Evolutionary conservation across 805 yeast species (phyloP).

Genomic region (Metschnikowia cubensis): DNA sequence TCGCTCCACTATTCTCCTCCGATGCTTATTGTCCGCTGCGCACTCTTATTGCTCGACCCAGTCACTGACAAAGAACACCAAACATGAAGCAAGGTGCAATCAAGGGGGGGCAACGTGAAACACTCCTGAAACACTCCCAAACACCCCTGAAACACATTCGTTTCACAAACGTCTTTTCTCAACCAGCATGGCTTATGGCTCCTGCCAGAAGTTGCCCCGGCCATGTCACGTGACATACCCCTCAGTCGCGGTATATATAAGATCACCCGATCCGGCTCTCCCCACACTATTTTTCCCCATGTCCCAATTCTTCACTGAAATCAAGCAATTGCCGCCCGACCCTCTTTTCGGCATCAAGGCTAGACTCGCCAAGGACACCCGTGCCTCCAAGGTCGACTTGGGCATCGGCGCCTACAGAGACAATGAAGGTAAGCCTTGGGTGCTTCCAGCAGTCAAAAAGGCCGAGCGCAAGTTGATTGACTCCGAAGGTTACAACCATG

Average conservation of each 20-base stretch:
- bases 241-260: slow-evolving; percentile 4
- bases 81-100: too few relatives aligned
- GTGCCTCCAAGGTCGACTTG: slow-evolving; percentile 71
- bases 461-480: slow-evolving; percentile 66
- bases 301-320: slow-evolving; percentile 43
- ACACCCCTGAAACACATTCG: too few relatives aligned
- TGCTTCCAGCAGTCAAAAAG: slow-evolving; percentile 58
- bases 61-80: too few relatives aligned
- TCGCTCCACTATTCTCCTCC: too few relatives aligned
- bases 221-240: slow-evolving; percentile 1
- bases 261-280: background rate
- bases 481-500: slow-evolving; percentile 57
- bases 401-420: slow-evolving; percentile 83
- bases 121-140: too few relatives aligned
- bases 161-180: background rate
- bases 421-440: slow-evolving; percentile 66
- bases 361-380: slow-evolving; percentile 53
- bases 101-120: too few relatives aligned
- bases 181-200: background rate
- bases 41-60: too few relatives aligned
- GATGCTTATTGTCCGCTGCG: background rate
- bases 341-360: slow-evolving; percentile 81
- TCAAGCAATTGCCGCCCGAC: slow-evolving; percentile 74
- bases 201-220: background rate
- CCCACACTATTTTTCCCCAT: slow-evolving; percentile 15